These are phyloP conservation scores for Populus ilicifolia DNA, from an alignment of 345 rosid genomes.

Conservation along the genomic window DNA sequence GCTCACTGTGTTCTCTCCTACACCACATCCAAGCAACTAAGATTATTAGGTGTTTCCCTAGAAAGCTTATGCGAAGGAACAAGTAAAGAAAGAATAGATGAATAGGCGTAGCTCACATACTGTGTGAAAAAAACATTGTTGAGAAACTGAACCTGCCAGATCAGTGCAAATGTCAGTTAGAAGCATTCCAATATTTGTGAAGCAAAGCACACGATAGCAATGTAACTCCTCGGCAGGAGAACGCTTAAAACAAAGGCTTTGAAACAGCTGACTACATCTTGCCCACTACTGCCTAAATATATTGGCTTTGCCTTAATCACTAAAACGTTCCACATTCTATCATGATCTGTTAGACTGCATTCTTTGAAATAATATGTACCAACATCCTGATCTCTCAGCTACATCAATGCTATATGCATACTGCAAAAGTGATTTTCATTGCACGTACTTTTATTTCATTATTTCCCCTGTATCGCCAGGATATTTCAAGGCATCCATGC, in stretches of 20 bases:
- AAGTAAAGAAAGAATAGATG: slow-evolving; percentile 1
- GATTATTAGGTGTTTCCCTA: not conserved
- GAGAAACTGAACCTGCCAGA: slow-evolving; percentile 98
- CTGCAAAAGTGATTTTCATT: not conserved
- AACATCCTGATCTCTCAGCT: not conserved
- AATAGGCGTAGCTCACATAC: slow-evolving; percentile 44
- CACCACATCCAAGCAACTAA: slow-evolving; percentile 21
- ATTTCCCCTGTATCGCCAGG: not conserved
- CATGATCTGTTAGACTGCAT: not conserved
- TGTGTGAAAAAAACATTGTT: slow-evolving; percentile 95
- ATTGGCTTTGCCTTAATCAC: not conserved
- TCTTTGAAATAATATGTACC: not conserved
- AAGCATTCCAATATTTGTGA: slow-evolving; percentile 1
- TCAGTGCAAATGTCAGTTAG: slow-evolving; percentile 15
- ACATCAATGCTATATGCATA: not conserved
- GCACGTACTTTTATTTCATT: not conserved
- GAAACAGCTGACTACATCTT: not conserved
- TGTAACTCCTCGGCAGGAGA: not conserved
- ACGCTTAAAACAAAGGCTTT: not conserved
- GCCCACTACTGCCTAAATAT: not conserved
- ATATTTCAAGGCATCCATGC: not conserved
- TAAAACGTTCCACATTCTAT: not conserved
- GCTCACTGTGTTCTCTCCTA: slow-evolving; percentile 92
- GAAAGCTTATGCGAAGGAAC: not conserved
- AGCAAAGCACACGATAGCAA: not conserved